Base-by-base conservation (phyloP, 352 stramenopile species). In the Phytophthora colocasiae region DNA sequence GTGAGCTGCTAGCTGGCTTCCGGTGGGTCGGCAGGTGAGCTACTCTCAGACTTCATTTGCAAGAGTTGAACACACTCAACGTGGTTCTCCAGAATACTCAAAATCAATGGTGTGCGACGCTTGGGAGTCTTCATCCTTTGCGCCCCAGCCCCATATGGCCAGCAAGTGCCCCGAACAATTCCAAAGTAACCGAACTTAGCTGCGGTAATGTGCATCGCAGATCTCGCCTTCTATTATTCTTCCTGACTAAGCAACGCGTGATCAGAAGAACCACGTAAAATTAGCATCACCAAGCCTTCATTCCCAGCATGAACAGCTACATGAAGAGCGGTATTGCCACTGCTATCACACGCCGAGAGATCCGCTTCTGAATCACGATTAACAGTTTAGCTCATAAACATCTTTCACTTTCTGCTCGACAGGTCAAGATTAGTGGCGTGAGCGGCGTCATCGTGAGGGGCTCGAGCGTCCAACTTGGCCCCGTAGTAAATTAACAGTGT, bases 151-250 rank as follows among this genome's bases (percentile, higher is more conserved):
- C 82, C 83, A 26, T 77, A 73, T n/a, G 0, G 48, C 27, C 29
- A 94, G 41, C 17, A 94, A 64, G 8, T n/a, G n/a, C 58, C 57
- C 4, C 66, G 64, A 1, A 91, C 80, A 9, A 76, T 76, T 8
- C 70, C 69, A 1, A 69, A 64, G 57, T 79, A 80, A 2, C 82
- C 78, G 24, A 75, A 58, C 22, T 81, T 77, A 7, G 82, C 77
- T 10, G 92, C 90, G n/a, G n/a, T n/a, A 71, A 97, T 89, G 43
- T 98, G 95, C 22, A 97, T 75, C 15, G 94, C 80, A 1, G 91
- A n/a, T 98, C 44, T 98, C 88, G 15, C 91, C 88, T 58, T 91
- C 79, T n/a, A 5, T 84, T 83, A 66, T 98, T 98, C 38, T 93
- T 73, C 45, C 91, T n/a, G 73, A 46, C 97, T 96, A n/a, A 95